Evolutionary conservation across 2,329 filamentous ascomycete species (phyloP).

Genomic region (Verticillium dahliae): DNA sequence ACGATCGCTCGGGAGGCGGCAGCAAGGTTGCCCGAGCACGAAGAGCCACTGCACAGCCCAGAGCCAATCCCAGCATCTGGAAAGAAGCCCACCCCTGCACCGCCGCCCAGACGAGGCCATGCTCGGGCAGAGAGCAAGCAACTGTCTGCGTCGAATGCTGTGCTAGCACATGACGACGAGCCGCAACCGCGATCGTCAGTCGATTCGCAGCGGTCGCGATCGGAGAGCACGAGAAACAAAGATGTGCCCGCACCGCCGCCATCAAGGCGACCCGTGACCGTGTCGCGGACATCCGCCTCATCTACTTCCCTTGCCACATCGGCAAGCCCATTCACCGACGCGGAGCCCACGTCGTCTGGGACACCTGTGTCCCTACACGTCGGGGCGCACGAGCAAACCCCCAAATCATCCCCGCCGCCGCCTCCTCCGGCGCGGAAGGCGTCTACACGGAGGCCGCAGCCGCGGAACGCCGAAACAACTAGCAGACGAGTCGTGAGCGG

Average conservation of each 20-base stretch:
- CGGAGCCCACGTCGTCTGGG: not conserved
- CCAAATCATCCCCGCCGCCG: constrained; percentile 28
- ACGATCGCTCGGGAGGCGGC: constrained; percentile 48
- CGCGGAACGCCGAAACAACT: constrained; percentile 19
- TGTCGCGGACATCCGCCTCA: constrained; percentile 19
- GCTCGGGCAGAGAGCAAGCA: constrained; percentile 36
- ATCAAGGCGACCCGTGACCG: constrained; percentile 40
- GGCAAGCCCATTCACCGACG: not conserved
- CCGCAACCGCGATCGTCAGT: constrained; percentile 38
- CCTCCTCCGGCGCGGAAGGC: constrained; percentile 38
- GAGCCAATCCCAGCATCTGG: constrained; percentile 23
- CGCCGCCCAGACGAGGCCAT: constrained; percentile 43
- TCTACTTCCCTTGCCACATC: not conserved
- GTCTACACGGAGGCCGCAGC: constrained; percentile 38
- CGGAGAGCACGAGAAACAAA: constrained; percentile 36
- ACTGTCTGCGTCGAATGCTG: constrained; percentile 1
- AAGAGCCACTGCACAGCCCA: constrained; percentile 30
- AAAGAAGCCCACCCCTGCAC: constrained; percentile 41
- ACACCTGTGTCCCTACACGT: not conserved
- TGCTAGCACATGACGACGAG: constrained; percentile 24
- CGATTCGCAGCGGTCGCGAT: constrained; percentile 40
- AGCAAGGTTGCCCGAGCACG: constrained; percentile 42
- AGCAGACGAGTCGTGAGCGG: constrained; percentile 1
- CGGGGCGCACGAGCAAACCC: not conserved
- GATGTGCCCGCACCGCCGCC: constrained; percentile 47